Evolutionary conservation across 768 basidiomycete species (phyloP).

Genomic region (Boletus reticulatus): DNA sequence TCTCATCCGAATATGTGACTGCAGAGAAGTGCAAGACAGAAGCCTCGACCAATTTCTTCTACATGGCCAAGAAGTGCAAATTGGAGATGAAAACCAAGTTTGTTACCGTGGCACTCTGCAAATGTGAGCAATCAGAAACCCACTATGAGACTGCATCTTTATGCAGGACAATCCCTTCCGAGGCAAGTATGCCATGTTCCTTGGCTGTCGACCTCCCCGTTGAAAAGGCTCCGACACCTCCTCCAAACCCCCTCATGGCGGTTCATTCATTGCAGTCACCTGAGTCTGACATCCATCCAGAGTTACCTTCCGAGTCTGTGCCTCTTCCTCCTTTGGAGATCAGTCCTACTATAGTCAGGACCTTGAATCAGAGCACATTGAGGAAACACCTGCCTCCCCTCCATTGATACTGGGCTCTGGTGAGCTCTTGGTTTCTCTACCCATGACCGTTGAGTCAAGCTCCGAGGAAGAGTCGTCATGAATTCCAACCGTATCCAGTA

Average conservation of each 20-base stretch:
- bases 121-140: constrained; percentile 42
- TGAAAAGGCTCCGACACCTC: constrained; percentile 22
- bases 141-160: constrained; percentile 48
- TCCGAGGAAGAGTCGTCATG: constrained; percentile 30
- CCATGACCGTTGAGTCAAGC: constrained; percentile 32
- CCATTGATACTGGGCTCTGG: constrained; percentile 19
- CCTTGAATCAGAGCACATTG: constrained; percentile 20
- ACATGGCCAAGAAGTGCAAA: constrained; percentile 50
- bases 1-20: constrained; percentile 49
- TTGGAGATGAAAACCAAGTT: constrained; percentile 40
- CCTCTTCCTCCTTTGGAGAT: constrained; percentile 41
- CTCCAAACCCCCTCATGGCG: constrained; percentile 26
- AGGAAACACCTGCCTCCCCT: constrained; percentile 5
- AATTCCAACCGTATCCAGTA: constrained; percentile 39
- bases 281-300: constrained; percentile 20
- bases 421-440: constrained; percentile 24
- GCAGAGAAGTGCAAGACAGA: constrained; percentile 47
- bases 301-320: constrained; percentile 22
- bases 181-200: constrained; percentile 33
- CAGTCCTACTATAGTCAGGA: constrained; percentile 27
- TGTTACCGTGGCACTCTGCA: constrained; percentile 45
- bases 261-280: constrained; percentile 27
- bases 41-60: constrained; percentile 44
- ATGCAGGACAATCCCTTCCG: constrained; percentile 37
- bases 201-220: constrained; percentile 34